Percentiles rank a stretch among this genome's conserved stretches.
Evolutionary conservation across 2,329 filamentous ascomycete genomes (phyloP).

Genomic region (Claviceps digitariae): DNA sequence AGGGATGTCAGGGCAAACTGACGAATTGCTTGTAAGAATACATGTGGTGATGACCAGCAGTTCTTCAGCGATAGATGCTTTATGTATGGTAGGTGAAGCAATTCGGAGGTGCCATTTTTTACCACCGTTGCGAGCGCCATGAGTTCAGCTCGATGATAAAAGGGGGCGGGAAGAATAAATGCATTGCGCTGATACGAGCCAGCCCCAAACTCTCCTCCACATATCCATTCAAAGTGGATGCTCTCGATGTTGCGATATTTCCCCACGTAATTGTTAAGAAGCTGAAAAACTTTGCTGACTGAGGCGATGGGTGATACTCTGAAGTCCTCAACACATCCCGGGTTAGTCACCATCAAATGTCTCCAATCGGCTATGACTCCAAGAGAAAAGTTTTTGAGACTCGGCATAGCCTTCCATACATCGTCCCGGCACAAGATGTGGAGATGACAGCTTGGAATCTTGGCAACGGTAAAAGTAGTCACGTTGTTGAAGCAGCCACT

Average conservation of each 20-base stretch:
- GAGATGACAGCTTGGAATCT: constrained; percentile 49
- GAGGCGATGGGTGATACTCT: constrained; percentile 36
- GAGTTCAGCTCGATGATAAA: constrained; percentile 22
- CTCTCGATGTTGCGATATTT: constrained; percentile 35
- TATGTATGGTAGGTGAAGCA: constrained; percentile 42
- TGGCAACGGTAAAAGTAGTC: constrained; percentile 47
- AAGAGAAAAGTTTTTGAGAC: constrained; percentile 40
- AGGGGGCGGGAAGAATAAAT: constrained; percentile 48
- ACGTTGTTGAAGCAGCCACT: constrained; percentile 37
- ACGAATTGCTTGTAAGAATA: constrained; percentile 34
- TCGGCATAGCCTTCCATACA: constrained; percentile 48
- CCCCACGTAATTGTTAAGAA: constrained; percentile 38
- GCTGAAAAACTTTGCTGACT: constrained; percentile 33
- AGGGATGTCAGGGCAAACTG: constrained; percentile 33
- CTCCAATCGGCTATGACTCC: constrained; percentile 53
- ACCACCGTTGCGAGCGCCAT: constrained; percentile 20
- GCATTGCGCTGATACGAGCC: constrained; percentile 48
- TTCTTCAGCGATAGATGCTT: constrained; percentile 50
- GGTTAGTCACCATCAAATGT: constrained; percentile 36
- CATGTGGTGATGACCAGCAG: constrained; percentile 52
- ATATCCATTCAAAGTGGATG: constrained; percentile 52
- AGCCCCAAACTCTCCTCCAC: constrained; percentile 53
- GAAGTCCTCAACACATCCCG: constrained; percentile 33
- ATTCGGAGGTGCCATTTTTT: constrained; percentile 16
- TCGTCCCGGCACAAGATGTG: constrained; percentile 38